Evolutionary conservation across 1,284 basidiomycete species (phyloP).

Genomic region (Leccinum angustisporum): DNA sequence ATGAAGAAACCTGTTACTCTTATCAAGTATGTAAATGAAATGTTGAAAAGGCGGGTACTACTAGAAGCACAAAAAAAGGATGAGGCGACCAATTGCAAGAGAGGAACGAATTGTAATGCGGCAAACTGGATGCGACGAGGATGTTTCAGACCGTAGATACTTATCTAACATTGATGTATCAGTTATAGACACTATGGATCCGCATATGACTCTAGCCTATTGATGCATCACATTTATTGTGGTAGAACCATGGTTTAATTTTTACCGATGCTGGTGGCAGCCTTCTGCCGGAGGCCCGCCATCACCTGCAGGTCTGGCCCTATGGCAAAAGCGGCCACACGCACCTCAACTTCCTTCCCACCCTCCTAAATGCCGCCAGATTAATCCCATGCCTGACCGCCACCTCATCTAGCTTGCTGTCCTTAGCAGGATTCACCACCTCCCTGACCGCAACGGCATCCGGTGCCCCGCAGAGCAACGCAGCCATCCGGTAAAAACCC

Average conservation of each 20-base stretch:
- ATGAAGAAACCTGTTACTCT: too few species aligned
- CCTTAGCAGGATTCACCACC: slow-evolving; percentile 14
- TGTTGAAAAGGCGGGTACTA: too few species aligned
- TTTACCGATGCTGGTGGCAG: background rate
- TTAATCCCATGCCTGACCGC: slow-evolving; percentile 12
- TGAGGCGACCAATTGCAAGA: too few species aligned
- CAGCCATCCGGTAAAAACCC: slow-evolving; percentile 14
- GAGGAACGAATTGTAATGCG: too few species aligned
- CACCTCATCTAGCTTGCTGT: slow-evolving; percentile 14
- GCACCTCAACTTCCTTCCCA: slow-evolving; percentile 13
- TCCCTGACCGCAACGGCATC: slow-evolving; percentile 11
- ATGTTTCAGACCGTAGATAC: too few species aligned
- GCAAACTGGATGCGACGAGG: too few species aligned
- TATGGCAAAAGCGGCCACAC: slow-evolving; percentile 15
- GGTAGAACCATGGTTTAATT: background rate
- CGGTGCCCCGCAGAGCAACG: slow-evolving; percentile 10
- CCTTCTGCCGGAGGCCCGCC: background rate
- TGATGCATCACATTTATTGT: too few species aligned
- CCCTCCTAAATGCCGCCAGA: slow-evolving; percentile 8
- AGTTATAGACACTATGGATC: too few species aligned
- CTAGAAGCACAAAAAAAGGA: too few species aligned
- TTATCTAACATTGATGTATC: too few species aligned
- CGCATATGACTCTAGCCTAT: too few species aligned
- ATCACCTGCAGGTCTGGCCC: slow-evolving; percentile 12
- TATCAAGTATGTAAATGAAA: too few species aligned